Percentiles rank a stretch among this genome's conserved stretches.
phyloP scores from a whole-genome alignment of 805 yeast species.

The Lachancea dasiensis region DNA sequence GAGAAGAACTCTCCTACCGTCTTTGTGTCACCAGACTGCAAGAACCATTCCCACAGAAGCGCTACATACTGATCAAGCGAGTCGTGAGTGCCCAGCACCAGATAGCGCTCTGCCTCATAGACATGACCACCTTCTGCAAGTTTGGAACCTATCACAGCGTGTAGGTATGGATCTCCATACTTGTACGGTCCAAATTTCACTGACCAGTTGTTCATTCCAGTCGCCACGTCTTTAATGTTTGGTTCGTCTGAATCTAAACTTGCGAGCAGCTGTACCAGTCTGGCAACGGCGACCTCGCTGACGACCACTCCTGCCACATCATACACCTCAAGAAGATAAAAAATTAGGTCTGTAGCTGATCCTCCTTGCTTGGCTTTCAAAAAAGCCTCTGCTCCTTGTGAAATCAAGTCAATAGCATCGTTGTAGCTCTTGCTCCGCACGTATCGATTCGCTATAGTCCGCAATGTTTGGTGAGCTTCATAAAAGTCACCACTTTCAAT shows the following conservation, averaged over 20 bases:
- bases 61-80: constrained; percentile 44
- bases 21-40: constrained; percentile 19
- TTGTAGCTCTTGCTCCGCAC: constrained; percentile 59
- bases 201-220: constrained; percentile 65
- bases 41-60: constrained; percentile 42
- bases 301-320: constrained; percentile 42
- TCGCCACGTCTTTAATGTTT: constrained; percentile 59
- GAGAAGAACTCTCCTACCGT: constrained; percentile 34
- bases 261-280: constrained; percentile 43
- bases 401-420: constrained; percentile 69
- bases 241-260: constrained; percentile 46
- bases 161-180: constrained; percentile 71
- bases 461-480: constrained; percentile 92
- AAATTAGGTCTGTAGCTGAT: constrained; percentile 70
- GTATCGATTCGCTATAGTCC: constrained; percentile 84
- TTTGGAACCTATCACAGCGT: constrained; percentile 66
- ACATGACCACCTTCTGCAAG: constrained; percentile 46
- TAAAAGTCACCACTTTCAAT: constrained; percentile 73
- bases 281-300: constrained; percentile 40
- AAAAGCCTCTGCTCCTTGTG: constrained; percentile 63
- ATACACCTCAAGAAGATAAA: constrained; percentile 67
- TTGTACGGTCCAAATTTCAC: constrained; percentile 41
- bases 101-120: constrained; percentile 67
- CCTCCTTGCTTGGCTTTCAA: constrained; percentile 68
- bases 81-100: constrained; percentile 59